Percentiles rank a stretch among this genome's conserved stretches.
phyloP scores from a whole-genome alignment of 1,284 basidiomycete genomes.

The Schizopora paradoxa region DNA sequence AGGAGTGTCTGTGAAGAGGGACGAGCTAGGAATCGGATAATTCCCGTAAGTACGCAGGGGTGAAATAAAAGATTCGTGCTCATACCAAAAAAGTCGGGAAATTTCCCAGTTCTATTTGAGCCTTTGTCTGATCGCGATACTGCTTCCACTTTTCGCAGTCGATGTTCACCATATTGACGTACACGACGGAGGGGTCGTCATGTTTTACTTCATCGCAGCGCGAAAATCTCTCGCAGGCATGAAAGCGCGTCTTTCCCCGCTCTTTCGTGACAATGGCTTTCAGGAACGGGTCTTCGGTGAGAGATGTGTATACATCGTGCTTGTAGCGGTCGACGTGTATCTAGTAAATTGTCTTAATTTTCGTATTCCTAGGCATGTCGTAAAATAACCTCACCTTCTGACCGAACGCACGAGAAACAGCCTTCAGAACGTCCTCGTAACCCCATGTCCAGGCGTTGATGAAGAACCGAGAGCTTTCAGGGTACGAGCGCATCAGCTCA shows the following conservation, averaged over 20 bases:
- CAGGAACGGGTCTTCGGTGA: conserved; percentile 64
- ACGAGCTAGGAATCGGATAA: conserved; percentile 51
- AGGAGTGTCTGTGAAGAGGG: conserved; percentile 80
- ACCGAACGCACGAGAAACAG: conserved; percentile 58
- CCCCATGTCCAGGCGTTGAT: conserved; percentile 94
- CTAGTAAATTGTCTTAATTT: conserved; percentile 31
- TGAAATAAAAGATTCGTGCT: conserved; percentile 9
- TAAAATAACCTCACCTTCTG: conserved; percentile 40
- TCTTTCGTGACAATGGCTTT: conserved; percentile 61
- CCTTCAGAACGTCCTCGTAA: conserved; percentile 81
- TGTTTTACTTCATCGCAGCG: conserved; percentile 64
- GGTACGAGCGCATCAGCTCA: conserved; percentile 63
- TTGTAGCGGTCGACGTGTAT: conserved; percentile 92
- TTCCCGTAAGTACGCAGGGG: too few relatives aligned
- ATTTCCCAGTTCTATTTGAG: conserved; percentile 40
- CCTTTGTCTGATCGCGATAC: conserved; percentile 48
- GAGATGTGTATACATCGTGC: conserved; percentile 53
- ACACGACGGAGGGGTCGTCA: conserved; percentile 50
- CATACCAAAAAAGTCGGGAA: conserved; percentile 55
- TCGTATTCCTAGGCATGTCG: background rate
- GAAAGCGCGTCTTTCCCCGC: conserved; percentile 64
- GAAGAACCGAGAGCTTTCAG: conserved; percentile 71
- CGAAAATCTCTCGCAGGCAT: conserved; percentile 83
- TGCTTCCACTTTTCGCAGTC: conserved; percentile 51
- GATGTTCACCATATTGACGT: conserved; percentile 74